Evolutionary conservation across 441 rosid species (phyloP).

Genomic region (Raphanus hybrid): DNA sequence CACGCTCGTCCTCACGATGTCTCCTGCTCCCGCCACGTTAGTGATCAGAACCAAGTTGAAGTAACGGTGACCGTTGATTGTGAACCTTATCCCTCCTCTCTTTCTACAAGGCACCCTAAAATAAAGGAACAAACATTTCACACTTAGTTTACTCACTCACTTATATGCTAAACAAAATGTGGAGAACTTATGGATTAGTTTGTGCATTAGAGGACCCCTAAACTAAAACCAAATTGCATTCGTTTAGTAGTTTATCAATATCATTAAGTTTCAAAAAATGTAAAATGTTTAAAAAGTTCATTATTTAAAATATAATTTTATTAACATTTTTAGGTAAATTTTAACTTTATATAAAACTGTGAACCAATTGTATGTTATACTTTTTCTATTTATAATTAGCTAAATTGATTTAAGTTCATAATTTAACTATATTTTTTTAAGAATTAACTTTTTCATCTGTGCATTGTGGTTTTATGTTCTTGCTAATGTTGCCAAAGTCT

Average conservation of each 20-base stretch:
- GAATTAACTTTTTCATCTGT: background rate
- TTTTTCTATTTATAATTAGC: background rate
- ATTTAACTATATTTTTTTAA: background rate
- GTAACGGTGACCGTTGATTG: conserved; percentile 54
- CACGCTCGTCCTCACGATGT: conserved; percentile 57
- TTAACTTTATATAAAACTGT: background rate
- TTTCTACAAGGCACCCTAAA: conserved; percentile 55
- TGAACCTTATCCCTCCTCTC: conserved; percentile 56
- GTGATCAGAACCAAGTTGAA: conserved; percentile 57
- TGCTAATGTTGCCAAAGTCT: background rate
- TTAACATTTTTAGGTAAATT: background rate
- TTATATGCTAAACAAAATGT: background rate
- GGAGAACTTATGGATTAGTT: background rate
- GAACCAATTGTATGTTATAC: background rate
- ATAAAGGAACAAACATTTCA: conserved; percentile 10
- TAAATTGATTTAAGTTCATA: background rate
- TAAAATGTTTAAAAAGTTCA: background rate
- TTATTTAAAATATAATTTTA: too few relatives aligned
- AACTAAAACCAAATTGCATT: conserved; percentile 10
- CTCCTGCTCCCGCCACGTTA: conserved; percentile 80
- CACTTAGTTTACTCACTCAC: conserved; percentile 23
- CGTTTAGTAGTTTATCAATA: background rate
- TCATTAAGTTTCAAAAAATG: background rate
- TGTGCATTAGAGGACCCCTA: background rate
- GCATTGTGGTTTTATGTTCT: background rate